Base-by-base conservation (phyloP, 805 yeast species). In the Teunomyces aglyptinius region DNA sequence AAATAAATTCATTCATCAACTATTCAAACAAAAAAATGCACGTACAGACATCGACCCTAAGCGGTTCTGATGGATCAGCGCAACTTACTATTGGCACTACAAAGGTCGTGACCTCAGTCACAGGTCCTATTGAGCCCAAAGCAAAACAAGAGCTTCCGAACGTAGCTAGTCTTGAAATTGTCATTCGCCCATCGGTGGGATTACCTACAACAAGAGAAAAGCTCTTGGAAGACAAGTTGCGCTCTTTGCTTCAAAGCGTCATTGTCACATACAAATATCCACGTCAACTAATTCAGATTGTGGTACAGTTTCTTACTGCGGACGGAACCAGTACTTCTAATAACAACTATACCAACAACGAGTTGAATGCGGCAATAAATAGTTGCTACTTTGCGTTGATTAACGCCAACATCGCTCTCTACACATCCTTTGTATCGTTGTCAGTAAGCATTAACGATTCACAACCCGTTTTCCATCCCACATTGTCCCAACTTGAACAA, bases 81-180 rank as follows among this genome's bases (percentile, higher is more conserved):
- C 77, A 77, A 19, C 71, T 83, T 47, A 60, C 67, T 12, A 61
- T 68, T n/a, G 80, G 77, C 1, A 63, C 63, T 13, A 80, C 86
- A 1, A 78, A 78, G 47, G 82, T 86, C 2, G 66, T 91, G 2
- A 81, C 85, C 36, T 82, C 96, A 0, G 91, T 92, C 1, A 78
- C 91, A 1, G 99, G 99, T 0, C 99, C 99, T 0, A 77, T 92
- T 26, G 97, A 92, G 58, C 83, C 89, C 8, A 85, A 84, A 61
- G 66, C 81, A 11, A 78, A 92, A 55, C 96, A 90, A 60, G 98
- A 92, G 61, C 64, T 83, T 28, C 96, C 97, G 8, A 83, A 86
- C 12, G 71, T 76, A 38, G 85, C 92, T 12, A 82, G 88, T 13
- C 63, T 94, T 13, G 97, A 90, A 63, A 77, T 94, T 6, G 78